Evolutionary conservation across 2,329 filamentous ascomycete genomes (phyloP), one percentile per base, ranked within the genome.

Genomic region (Clonostachys byssicola): DNA sequence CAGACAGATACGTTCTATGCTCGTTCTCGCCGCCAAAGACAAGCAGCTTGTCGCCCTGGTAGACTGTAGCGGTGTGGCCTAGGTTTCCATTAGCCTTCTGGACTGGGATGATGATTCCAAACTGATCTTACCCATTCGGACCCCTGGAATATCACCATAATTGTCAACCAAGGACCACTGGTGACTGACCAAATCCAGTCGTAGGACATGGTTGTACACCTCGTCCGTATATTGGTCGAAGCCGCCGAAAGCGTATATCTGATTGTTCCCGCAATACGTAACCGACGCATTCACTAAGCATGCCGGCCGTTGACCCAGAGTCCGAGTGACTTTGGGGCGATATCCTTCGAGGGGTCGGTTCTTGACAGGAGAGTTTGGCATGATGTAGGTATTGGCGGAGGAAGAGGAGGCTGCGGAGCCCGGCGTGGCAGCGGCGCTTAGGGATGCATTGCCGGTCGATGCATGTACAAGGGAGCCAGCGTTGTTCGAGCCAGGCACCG

Each of bases 201-300:
- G 86, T 53, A 99, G 75, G 40, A 99, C 94, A 71, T 99, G 94
- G 62, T 99, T 99, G 71, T 99, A 99, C 16, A 99, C 89, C 73
- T 99, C 94, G 65, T 99, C 94, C 1, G 94, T 99, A 63, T 96
- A 97, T 67, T 97, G 92, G 63, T 99, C 94, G 61, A 99, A 99
- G 16, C 94, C 94, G 40, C 94, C 94, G 73, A 99, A 99, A 12
- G 92, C 94, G 68, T 95, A 97, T 58, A 99, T 97, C 67, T 94
- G 85, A 64, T 97, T 94, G 70, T 96, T 94, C 50, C 92, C 92
- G 60, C 94, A 96, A 66, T 96, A 96, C n/a, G 94, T 99, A 51
- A 97, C 92, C 1, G 94, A 97, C 45, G 94, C 94, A 74, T 99
- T 99, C 56, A 99, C 92, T 44, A 99, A 78, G 62, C 92, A 97